Evolutionary conservation across 345 rosid genomes (phyloP), one percentile per base, ranked within the genome.

Genomic region (Hibiscus trionum): DNA sequence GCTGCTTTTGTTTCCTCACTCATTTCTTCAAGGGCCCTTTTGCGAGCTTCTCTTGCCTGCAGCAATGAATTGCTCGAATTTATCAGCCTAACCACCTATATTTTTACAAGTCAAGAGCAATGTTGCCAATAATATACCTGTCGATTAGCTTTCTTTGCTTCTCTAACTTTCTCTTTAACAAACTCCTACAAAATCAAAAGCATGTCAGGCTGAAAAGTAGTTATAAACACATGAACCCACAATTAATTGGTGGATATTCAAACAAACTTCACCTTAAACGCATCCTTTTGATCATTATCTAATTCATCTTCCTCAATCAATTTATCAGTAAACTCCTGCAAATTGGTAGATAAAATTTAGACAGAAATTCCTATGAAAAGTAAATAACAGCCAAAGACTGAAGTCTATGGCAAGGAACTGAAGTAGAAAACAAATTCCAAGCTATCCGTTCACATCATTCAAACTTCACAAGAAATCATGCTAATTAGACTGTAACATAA

Each of bases 41-140:
- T 89, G 67, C 98, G 85, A 50, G 98, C 91, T 68, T 93, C 96
- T 81, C 79, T 96, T 26, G 95, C 99, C 98, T 93, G 64, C 68
- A 14, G 61, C 31, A 73, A 71, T 27, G 72, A 77, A 69, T 65
- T 39, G 58, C 72, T 11, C 69, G n/a, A 47, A 59, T 67, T 58
- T 39, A 52, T 73, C 62, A 73, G 10, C 37, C 21, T 24, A 21
- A 21, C 17, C 52, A 73, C 64, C 47, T 31, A 62, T 19, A 29
- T 60, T 63, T 49, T 39, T 50, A 21, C 21, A 61, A 76, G 64
- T 19, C 31, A 35, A 58, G 37, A 46, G 42, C 49, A 33, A 64
- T 17, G 15, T 35, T 70, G 46, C 33, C n/a, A 16, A 75, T 1
- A 17, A 39, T n/a, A 57, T 80, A 93, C 98, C 93, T 93, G 94